phyloP scores from a whole-genome alignment of 2,329 filamentous ascomycete genomes.

The Cladophialophora carrionii region DNA sequence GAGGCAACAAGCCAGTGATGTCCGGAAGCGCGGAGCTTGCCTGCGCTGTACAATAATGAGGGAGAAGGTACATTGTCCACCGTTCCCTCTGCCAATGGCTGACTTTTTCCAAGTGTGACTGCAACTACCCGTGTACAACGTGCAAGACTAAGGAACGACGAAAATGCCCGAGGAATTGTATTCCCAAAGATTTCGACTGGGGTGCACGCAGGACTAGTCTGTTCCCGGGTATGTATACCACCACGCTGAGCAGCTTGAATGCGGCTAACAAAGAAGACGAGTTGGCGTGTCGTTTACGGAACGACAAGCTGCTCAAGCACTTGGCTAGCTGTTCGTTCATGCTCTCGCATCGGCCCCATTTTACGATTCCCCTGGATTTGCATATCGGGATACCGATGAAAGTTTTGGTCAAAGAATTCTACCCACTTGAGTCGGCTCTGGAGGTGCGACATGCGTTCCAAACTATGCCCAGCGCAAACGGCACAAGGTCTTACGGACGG shows the following conservation, averaged over 20 bases:
- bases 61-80: constrained; percentile 27
- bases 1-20: constrained; percentile 29
- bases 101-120: constrained; percentile 32
- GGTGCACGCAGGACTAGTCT: constrained; percentile 12
- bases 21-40: constrained; percentile 31
- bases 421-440: constrained; percentile 12
- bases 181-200: constrained; percentile 27
- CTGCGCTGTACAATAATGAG: constrained; percentile 35
- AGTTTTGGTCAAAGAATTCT: constrained; percentile 27
- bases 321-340: constrained; percentile 20
- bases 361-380: constrained; percentile 27
- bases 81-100: constrained; percentile 28
- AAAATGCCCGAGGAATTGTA: constrained; percentile 32
- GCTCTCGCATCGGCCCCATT: constrained; percentile 5
- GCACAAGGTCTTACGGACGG: constrained; percentile 17
- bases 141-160: constrained; percentile 31
- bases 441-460: constrained; percentile 24
- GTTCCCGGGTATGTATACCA: constrained; percentile 26
- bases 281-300: constrained; percentile 22
- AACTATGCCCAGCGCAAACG: constrained; percentile 9
- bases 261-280: constrained; percentile 24
- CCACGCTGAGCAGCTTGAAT: background rate
- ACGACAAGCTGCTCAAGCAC: constrained; percentile 15
- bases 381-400: constrained; percentile 20
- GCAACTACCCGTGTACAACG: constrained; percentile 18